Evolutionary conservation across 371 early-diverging fungal species (phyloP), one percentile per base, ranked within the genome.

Genomic region (Rozella allomycis): DNA sequence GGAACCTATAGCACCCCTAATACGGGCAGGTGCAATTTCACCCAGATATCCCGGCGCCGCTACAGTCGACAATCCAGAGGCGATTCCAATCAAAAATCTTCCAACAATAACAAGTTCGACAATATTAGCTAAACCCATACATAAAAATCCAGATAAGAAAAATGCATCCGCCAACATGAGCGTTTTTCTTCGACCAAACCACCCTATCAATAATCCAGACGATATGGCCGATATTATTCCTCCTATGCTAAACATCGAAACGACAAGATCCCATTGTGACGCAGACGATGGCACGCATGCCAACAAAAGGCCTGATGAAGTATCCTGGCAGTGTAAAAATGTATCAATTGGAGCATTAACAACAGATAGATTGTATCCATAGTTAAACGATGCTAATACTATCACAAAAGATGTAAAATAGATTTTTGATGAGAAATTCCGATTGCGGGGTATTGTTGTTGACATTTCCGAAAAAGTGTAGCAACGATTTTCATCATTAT

Each of bases 11-110:
- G 67, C 54, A 1, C 91, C 94, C 4, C 85, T 62, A 12, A 50
- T 47, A 2, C 56, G 47, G 13, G 58, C 47, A 0, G 90, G 78
- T 9, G 83, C 70, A 29, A 91, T 66, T 42, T 86, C 83, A 6
- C 73, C 58, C 25, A 91, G 52, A 43, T 87, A 93, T 26, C 72
- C 52, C 6, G 93, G 87, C 0, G 80, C 75, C 17, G 77, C 68
- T 17, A 78, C 82, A 3, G 80, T 72, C 1, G 72, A 69, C 3
- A 68, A 54, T 2, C 91, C 94, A 22, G 67, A 60, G 3, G 75
- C 90, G 17, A 90, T 20, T 6, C 97, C 97, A 28, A 67, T 58
- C 11, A 88, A 17, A 41, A 86, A 65, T 17, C 97, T 63, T 2
- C 86, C 93, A 8, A 59, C 16, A 19, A 67, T 48, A 44, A 91